phyloP scores from a whole-genome alignment of 805 yeast genomes.

The Scheffersomyces coipomensis region DNA sequence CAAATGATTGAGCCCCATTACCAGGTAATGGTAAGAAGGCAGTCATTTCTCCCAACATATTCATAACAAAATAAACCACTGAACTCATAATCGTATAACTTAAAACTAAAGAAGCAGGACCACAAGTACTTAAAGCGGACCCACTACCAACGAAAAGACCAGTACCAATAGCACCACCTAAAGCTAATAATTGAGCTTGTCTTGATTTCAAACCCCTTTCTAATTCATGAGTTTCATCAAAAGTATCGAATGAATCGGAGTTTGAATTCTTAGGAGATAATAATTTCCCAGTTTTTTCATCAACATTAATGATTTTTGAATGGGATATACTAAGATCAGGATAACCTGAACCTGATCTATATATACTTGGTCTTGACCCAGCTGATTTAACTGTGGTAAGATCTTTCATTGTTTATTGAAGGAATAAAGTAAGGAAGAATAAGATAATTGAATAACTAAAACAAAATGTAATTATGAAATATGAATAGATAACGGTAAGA shows the following conservation, averaged over 20 bases:
- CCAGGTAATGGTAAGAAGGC: constrained; percentile 34
- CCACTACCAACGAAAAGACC: constrained; percentile 71
- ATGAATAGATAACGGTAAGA: no score
- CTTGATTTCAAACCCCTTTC: constrained; percentile 39
- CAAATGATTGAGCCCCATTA: constrained; percentile 30
- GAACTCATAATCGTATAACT: constrained; percentile 19
- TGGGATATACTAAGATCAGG: constrained; percentile 26
- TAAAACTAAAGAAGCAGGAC: constrained; percentile 62
- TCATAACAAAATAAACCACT: constrained; percentile 29
- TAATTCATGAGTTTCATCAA: constrained; percentile 21
- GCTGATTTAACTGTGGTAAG: neutral
- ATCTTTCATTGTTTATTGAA: neutral
- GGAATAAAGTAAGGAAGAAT: no score
- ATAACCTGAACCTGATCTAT: constrained; percentile 21
- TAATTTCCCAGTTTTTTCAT: constrained; percentile 17
- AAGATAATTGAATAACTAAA: no score
- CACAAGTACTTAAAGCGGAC: constrained; percentile 55
- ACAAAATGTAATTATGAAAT: no score
- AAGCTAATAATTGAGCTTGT: constrained; percentile 73
- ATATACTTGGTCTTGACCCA: constrained; percentile 9
- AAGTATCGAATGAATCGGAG: constrained; percentile 13
- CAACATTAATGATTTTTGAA: constrained; percentile 22
- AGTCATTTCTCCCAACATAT: constrained; percentile 31
- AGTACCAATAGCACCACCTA: constrained; percentile 86
- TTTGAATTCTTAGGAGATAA: constrained; percentile 17